Evolutionary conservation across 257 asterid species (phyloP), one percentile per base, ranked within the genome.

Genomic region (Capsicum chinense): DNA sequence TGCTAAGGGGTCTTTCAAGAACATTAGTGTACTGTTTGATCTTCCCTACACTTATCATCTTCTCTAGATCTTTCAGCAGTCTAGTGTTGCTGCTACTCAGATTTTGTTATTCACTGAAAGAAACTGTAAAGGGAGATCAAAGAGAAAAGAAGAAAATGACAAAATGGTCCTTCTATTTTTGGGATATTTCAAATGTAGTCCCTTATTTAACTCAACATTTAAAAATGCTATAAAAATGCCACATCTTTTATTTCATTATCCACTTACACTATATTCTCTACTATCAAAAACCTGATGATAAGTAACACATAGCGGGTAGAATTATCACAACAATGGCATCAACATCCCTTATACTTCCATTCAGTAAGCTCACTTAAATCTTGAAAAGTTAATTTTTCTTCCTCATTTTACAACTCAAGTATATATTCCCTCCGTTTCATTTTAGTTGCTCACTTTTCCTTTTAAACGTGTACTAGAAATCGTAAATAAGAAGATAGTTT

Each of bases 1-100:
- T 96, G 91, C 98, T 88, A 78, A 96, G 88, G 59, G 99, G 99
- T 86, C 90, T 91, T 64, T 94, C 98, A 13, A 96, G 90, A 48
- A 96, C 97, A 88, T 94, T 94, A 0, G 94, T 66, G 73, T 94
- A 94, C 86, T 93, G 99, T 91, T 94, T 94, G 64, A 92, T 92
- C 88, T 94, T 94, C 85, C 99, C 98, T 82, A 85, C 95, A 88
- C 97, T 93, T 62, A 94, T 94, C 98, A 95, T 95, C 79, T 37
- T 89, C 66, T 3, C 21, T 5, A 79, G 52, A 60, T 58, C 69
- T 10, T 10, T 14, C 16, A 67, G 3, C 54, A 37, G 3, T 17
- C 4, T 47, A 47, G 17, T 44, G 1, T 47, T n/a, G 11, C 10
- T 13, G 9, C 0, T 5, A 17, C 58, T 3, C 6, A 74, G 80